Conservation (phyloP, 345 rosid species). For the Heritiera littoralis region DNA sequence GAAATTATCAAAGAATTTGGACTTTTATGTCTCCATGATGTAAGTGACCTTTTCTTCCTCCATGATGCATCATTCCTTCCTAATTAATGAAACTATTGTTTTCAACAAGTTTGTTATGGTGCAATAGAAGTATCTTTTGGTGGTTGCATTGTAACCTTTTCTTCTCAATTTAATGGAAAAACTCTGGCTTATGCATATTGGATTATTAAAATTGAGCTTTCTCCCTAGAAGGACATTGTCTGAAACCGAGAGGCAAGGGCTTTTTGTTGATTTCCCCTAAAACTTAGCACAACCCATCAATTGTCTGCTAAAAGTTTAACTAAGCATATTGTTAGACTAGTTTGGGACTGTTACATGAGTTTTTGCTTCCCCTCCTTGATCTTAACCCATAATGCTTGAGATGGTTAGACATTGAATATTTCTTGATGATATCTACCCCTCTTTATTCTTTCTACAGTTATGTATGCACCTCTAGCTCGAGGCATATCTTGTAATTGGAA, state of each 20-base stretch:
- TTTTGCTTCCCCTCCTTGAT: background rate
- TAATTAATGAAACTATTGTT: background rate
- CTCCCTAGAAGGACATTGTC: background rate
- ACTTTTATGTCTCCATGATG: slow-evolving; percentile 68
- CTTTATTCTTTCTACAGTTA: background rate
- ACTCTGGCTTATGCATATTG: slow-evolving; percentile 1
- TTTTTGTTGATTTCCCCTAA: background rate
- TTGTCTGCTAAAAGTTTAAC: background rate
- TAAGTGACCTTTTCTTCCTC: slow-evolving; percentile 38
- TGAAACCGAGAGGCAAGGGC: background rate
- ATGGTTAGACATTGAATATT: background rate
- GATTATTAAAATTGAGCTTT: background rate
- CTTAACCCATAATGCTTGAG: background rate
- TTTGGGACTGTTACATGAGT: background rate
- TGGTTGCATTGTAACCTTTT: slow-evolving; percentile 4
- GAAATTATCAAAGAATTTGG: slow-evolving; percentile 69
- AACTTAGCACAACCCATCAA: background rate
- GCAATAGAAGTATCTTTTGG: background rate
- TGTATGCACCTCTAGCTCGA: background rate
- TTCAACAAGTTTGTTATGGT: slow-evolving; percentile 1
- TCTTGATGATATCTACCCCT: background rate
- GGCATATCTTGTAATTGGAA: background rate
- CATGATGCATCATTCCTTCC: background rate
- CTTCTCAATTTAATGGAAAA: slow-evolving; percentile 5
- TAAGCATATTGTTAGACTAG: background rate